Conservation (phyloP, 2,329 filamentous ascomycete genomes). For the Lecanicillium sp. region DNA sequence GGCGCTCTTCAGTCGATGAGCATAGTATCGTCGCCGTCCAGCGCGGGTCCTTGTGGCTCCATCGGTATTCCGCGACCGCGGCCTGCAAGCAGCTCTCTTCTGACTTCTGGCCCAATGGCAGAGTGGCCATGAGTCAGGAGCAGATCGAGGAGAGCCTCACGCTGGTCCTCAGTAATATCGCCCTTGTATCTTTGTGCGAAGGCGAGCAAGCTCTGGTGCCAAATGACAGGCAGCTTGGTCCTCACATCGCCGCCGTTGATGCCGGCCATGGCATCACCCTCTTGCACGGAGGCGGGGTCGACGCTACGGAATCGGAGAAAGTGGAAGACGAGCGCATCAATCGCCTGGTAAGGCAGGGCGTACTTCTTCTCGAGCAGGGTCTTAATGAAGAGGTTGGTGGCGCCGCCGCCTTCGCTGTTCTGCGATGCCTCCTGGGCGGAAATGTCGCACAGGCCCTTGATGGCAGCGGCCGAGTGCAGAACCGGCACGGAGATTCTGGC, state of each 20-base stretch:
- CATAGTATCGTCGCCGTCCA: conserved; percentile 89
- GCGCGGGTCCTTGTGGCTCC: conserved; percentile 45
- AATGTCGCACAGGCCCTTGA: conserved; percentile 91
- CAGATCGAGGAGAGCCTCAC: conserved; percentile 83
- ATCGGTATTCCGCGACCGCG: conserved; percentile 69
- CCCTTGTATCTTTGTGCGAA: conserved; percentile 95
- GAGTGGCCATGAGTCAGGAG: conserved; percentile 78
- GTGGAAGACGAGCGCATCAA: conserved; percentile 93
- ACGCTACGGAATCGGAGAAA: conserved; percentile 81
- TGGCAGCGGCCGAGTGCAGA: conserved; percentile 81
- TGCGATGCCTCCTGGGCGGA: conserved; percentile 81
- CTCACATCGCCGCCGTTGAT: conserved; percentile 38
- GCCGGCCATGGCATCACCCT: conserved; percentile 45
- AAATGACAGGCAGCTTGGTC: conserved; percentile 78
- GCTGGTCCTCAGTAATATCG: conserved; percentile 91
- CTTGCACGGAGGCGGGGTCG: conserved; percentile 49
- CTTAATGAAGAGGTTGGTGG: conserved; percentile 93
- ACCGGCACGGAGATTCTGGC: conserved; percentile 81
- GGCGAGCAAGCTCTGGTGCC: conserved; percentile 87
- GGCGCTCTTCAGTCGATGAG: conserved; percentile 47
- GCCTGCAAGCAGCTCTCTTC: conserved; percentile 81
- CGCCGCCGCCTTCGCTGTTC: conserved; percentile 78
- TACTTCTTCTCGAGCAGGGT: conserved; percentile 95
- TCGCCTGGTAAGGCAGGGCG: conserved; percentile 86
- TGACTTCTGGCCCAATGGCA: conserved; percentile 82